These are phyloP conservation scores for Xylariomycetidae sp. DNA, from an alignment of 2,329 filamentous ascomycete genomes.

Conservation along the genomic window DNA sequence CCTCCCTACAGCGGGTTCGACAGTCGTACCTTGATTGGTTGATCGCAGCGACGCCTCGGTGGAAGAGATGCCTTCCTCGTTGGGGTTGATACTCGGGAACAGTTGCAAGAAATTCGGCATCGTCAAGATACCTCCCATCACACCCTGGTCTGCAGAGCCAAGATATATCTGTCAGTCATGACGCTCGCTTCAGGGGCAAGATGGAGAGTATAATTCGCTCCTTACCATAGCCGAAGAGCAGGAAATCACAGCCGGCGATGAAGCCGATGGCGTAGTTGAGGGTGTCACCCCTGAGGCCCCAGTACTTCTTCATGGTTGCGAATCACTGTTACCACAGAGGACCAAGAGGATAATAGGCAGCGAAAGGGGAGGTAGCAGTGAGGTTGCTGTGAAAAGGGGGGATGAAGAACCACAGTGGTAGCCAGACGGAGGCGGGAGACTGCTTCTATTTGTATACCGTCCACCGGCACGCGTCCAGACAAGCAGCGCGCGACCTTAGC, in stretches of 20 bases:
- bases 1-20: no score
- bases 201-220: neutral
- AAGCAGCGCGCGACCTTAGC: no score
- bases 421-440: no score
- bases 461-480: no score
- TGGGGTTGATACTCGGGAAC: neutral
- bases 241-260: conserved; percentile 2
- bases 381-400: no score
- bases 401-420: no score
- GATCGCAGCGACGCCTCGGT: conserved; percentile 1
- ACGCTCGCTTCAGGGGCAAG: no score
- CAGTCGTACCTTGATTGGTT: conserved; percentile 1
- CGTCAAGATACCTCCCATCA: conserved; percentile 3
- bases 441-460: no score
- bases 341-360: no score
- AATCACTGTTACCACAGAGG: no score
- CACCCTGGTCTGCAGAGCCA: conserved; percentile 1
- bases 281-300: conserved; percentile 1
- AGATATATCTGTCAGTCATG: no score
- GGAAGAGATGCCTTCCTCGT: neutral
- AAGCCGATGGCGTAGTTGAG: conserved; percentile 2
- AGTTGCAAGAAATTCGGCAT: conserved; percentile 1
- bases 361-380: no score
- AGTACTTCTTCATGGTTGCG: conserved; percentile 2
- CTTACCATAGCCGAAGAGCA: conserved; percentile 3